Conservation (phyloP, 495 filamentous ascomycete species). For the Neurospora sp. region DNA sequence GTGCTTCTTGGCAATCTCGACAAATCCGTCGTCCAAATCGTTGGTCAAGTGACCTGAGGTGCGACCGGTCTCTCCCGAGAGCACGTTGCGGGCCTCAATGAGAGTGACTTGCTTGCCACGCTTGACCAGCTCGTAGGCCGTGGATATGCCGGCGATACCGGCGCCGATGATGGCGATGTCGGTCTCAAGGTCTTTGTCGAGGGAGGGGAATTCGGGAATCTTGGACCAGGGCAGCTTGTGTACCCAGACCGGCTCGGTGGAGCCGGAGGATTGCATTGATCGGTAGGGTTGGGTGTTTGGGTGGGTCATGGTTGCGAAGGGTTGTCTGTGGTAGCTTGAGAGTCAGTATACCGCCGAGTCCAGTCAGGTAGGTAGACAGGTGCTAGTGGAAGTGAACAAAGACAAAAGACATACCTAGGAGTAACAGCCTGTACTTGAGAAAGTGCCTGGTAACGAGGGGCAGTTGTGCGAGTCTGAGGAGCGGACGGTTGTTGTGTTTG, state of each 20-base stretch:
- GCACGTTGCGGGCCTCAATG: constrained; percentile 43
- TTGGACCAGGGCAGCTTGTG: constrained; percentile 39
- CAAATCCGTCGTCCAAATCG: constrained; percentile 42
- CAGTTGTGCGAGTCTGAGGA: background rate
- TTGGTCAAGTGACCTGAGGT: constrained; percentile 47
- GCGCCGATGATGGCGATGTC: constrained; percentile 45
- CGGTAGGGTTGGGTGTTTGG: constrained; percentile 9
- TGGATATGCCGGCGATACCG: constrained; percentile 45
- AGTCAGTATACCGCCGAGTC: background rate
- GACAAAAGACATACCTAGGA: background rate
- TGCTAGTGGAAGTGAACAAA: too few relatives aligned
- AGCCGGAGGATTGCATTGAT: constrained; percentile 39
- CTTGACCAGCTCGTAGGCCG: constrained; percentile 44
- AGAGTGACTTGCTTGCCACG: constrained; percentile 40
- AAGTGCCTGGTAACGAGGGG: background rate
- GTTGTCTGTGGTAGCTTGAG: background rate
- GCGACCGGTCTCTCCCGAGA: constrained; percentile 44
- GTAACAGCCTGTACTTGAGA: background rate
- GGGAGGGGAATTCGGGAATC: constrained; percentile 33
- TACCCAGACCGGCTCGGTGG: constrained; percentile 42
- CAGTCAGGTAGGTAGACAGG: too few relatives aligned
- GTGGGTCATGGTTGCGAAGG: background rate
- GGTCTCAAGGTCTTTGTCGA: constrained; percentile 27
- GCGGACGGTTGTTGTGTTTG: background rate
- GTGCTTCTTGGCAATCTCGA: constrained; percentile 41